Evolutionary conservation across 306 rosid species (phyloP).

Genomic region (Biancaea sappan): DNA sequence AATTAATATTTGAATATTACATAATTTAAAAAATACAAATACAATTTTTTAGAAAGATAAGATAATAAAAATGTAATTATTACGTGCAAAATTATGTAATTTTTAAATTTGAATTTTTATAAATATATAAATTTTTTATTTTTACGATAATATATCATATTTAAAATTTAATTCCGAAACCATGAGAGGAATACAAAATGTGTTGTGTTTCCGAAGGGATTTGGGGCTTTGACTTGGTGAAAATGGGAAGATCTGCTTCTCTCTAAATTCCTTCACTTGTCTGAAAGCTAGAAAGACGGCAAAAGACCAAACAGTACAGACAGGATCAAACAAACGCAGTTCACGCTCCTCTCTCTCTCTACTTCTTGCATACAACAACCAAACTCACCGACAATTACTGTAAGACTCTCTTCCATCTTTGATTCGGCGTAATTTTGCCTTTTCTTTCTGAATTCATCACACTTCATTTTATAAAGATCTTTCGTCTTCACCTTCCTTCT

Average conservation of each 20-base stretch:
- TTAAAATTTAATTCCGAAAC: neutral
- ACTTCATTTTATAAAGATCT: neutral
- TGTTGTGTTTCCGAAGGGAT: neutral
- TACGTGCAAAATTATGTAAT: too few relatives aligned
- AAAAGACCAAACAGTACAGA: constrained; percentile 36
- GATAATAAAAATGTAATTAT: too few relatives aligned
- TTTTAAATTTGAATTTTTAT: too few relatives aligned
- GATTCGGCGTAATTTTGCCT: neutral
- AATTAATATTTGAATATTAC: too few relatives aligned
- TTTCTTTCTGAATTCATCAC: neutral
- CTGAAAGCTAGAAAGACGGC: constrained; percentile 41
- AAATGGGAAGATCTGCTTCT: constrained; percentile 48
- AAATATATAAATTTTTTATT: too few relatives aligned
- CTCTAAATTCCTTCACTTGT: constrained; percentile 50
- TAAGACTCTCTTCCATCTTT: constrained; percentile 31
- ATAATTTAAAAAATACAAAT: too few relatives aligned
- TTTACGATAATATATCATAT: too few relatives aligned
- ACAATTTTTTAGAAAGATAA: too few relatives aligned
- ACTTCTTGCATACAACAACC: neutral
- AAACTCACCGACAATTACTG: constrained; percentile 42
- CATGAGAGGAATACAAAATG: neutral
- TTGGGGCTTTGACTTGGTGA: constrained; percentile 50
- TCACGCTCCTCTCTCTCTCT: constrained; percentile 23
- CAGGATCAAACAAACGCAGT: constrained; percentile 29
- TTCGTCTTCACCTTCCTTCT: constrained; percentile 25